phyloP scores from a whole-genome alignment of 106 monocot species.

The Acorus calamus region DNA sequence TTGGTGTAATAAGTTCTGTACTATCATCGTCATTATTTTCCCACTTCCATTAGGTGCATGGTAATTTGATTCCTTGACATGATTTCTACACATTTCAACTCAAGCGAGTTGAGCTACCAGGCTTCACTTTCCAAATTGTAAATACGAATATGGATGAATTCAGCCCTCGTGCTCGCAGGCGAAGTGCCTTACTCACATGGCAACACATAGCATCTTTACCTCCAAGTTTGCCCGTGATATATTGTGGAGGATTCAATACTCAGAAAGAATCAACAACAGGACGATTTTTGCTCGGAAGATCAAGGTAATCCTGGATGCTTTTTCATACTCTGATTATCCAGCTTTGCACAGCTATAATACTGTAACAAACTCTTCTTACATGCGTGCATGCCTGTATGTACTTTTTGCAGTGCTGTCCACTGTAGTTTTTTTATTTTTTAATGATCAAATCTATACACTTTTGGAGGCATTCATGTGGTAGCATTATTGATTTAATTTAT shows the following conservation, averaged over 20 bases:
- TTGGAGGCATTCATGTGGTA: too few relatives aligned
- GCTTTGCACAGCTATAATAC: too few relatives aligned
- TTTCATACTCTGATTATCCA: too few relatives aligned
- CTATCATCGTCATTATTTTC: not conserved
- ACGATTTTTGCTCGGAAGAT: conserved; percentile 94
- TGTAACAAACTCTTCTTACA: too few relatives aligned
- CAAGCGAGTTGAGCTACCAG: conserved; percentile 78
- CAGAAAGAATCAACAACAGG: conserved; percentile 91
- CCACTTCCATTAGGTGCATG: not conserved
- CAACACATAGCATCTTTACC: conserved; percentile 97
- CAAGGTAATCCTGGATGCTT: conserved; percentile 41
- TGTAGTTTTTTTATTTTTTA: too few relatives aligned
- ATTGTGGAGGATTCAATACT: conserved; percentile 93
- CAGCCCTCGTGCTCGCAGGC: conserved; percentile 79
- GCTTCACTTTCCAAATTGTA: conserved; percentile 87
- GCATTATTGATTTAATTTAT: too few relatives aligned
- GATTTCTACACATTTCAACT: conserved; percentile 92
- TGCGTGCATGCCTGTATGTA: too few relatives aligned
- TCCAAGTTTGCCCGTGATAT: conserved; percentile 75
- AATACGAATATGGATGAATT: conserved; percentile 86
- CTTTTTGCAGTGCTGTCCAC: too few relatives aligned
- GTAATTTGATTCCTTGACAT: conserved; percentile 49
- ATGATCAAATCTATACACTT: too few relatives aligned
- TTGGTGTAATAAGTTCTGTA: not conserved
- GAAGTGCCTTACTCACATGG: conserved; percentile 93